These are phyloP conservation scores for Trichomonas gallinae DNA, from an alignment of 208 protist species.

Conservation along the genomic window DNA sequence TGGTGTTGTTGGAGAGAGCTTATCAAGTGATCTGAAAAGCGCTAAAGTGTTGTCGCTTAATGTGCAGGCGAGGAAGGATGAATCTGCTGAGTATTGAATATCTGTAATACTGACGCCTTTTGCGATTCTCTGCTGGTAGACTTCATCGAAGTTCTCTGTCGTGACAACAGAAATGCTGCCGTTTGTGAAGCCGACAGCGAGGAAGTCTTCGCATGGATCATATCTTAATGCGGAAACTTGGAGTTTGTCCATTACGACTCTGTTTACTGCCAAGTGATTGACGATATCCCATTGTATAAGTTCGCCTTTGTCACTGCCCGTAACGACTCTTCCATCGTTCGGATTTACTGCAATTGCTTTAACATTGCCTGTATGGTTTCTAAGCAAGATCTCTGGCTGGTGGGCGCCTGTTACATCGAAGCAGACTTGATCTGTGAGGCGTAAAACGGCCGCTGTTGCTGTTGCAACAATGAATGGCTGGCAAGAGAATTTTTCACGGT, in stretches of 20 bases:
- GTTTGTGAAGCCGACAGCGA: neutral
- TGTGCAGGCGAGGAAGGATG: neutral
- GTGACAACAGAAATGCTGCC: slow-evolving; percentile 4
- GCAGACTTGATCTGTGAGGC: neutral
- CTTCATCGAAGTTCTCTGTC: slow-evolving; percentile 18
- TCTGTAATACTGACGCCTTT: neutral
- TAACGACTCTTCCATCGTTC: neutral
- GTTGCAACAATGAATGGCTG: neutral
- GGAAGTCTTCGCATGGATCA: slow-evolving; percentile 7
- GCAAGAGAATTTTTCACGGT: neutral
- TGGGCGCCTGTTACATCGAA: neutral
- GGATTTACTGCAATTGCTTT: slow-evolving; percentile 16
- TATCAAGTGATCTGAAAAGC: neutral
- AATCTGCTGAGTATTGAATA: neutral
- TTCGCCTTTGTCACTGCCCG: neutral
- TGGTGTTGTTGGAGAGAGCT: slow-evolving; percentile 11
- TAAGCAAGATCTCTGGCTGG: neutral
- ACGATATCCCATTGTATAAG: slow-evolving; percentile 13
- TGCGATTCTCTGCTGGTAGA: neutral
- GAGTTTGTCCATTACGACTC: neutral
- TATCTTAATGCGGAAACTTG: neutral
- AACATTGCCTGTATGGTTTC: neutral
- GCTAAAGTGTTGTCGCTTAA: neutral
- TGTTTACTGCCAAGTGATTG: neutral
- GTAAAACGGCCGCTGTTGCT: neutral